Evolutionary conservation across 257 asterid species (phyloP).

Genomic region (Forsythia viridissima): DNA sequence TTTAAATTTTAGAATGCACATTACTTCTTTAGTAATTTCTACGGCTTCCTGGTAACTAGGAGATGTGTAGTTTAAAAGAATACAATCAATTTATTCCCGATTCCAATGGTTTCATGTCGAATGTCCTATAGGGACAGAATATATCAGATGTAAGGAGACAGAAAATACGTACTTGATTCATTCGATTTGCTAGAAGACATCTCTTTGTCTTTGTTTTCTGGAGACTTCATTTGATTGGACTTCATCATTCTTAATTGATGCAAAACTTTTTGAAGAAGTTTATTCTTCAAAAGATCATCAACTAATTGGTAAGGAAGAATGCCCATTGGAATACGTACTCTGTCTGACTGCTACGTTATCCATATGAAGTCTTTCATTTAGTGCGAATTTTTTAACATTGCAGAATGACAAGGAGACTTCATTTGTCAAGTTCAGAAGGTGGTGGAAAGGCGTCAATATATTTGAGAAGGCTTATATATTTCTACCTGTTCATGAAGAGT

Average conservation of each 20-base stretch:
- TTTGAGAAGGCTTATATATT: conserved; percentile 90
- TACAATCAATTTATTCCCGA: background rate
- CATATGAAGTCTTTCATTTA: conserved; percentile 3
- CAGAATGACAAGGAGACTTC: conserved; percentile 61
- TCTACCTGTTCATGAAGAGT: conserved; percentile 87
- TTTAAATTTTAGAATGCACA: conserved; percentile 6
- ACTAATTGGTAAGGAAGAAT: conserved; percentile 13
- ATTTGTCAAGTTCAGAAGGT: conserved; percentile 83
- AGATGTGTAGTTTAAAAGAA: background rate
- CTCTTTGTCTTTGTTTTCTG: background rate
- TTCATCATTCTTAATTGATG: background rate
- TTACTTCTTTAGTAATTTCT: conserved; percentile 21
- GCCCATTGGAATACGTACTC: conserved; percentile 17
- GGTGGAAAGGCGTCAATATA: conserved; percentile 97
- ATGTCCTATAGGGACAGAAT: background rate
- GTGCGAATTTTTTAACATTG: conserved; percentile 25
- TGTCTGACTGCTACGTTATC: conserved; percentile 11
- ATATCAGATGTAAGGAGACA: background rate
- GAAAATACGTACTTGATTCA: background rate
- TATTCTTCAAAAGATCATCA: conserved; percentile 5
- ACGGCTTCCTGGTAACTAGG: background rate
- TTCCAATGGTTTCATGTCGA: background rate
- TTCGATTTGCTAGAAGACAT: background rate
- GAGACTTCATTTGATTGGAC: conserved; percentile 7
- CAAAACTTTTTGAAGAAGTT: background rate